Conservation (phyloP, 768 basidiomycete genomes). For the Hemileccinum rubropunctum region DNA sequence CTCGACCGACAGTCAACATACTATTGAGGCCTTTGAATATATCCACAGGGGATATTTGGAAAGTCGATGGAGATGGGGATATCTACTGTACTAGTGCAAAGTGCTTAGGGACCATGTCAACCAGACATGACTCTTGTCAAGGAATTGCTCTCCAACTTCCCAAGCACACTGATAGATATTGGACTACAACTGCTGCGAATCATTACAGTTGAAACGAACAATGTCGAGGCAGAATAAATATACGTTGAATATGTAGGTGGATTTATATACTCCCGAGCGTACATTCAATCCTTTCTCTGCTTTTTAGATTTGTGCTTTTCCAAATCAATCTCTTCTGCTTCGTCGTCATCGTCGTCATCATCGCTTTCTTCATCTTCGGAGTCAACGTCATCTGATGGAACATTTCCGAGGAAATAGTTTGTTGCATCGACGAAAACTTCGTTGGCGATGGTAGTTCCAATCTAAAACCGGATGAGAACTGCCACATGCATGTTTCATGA, state of each 20-base stretch:
- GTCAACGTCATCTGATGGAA: conserved; percentile 57
- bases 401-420: conserved; percentile 75
- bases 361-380: conserved; percentile 66
- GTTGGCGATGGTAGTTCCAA: conserved; percentile 68
- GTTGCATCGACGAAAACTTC: conserved; percentile 82
- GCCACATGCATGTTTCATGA: background rate
- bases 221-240: conserved; percentile 28
- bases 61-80: too few species aligned
- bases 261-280: conserved; percentile 10
- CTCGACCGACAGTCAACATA: too few species aligned
- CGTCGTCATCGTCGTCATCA: conserved; percentile 74
- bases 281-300: conserved; percentile 44
- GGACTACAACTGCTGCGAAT: conserved; percentile 3
- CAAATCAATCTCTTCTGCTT: conserved; percentile 84
- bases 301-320: conserved; percentile 82
- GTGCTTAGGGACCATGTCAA: too few species aligned
- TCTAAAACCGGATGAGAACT: conserved; percentile 38
- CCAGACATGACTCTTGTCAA: too few species aligned
- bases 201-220: conserved; percentile 7
- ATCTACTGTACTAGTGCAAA: too few species aligned
- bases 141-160: too few species aligned
- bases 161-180: background rate
- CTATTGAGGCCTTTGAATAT: too few species aligned
- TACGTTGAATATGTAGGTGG: conserved; percentile 11
- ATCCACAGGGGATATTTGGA: too few species aligned